These are phyloP conservation scores for Ormosia emarginata DNA, from an alignment of 306 rosid species.

Conservation along the genomic window DNA sequence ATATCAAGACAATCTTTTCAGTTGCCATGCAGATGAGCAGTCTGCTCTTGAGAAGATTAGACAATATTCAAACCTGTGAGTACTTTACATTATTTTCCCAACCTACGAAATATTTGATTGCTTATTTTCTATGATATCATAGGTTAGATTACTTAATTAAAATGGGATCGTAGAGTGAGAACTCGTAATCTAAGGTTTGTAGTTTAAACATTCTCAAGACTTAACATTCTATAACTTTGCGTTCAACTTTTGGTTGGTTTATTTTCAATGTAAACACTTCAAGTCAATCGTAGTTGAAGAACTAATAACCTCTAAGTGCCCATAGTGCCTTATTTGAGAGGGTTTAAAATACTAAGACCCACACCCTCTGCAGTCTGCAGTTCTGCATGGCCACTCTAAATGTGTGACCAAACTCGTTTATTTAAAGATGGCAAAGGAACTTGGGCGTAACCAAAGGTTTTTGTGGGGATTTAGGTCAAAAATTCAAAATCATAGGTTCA, in stretches of 20 bases:
- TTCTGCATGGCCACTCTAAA: background rate
- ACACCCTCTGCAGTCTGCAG: background rate
- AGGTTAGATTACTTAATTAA: background rate
- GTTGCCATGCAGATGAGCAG: slow-evolving; percentile 76
- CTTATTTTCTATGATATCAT: slow-evolving; percentile 2
- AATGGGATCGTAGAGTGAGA: background rate
- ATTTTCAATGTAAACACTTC: background rate
- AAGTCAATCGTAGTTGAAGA: background rate
- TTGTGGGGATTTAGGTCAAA: background rate
- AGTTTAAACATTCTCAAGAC: background rate
- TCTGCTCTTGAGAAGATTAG: slow-evolving; percentile 62
- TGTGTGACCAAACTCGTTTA: background rate
- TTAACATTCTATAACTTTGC: background rate
- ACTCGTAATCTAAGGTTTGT: slow-evolving; percentile 11
- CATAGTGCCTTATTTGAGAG: background rate
- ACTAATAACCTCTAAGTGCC: background rate
- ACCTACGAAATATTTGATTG: slow-evolving; percentile 13
- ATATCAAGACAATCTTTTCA: slow-evolving; percentile 59
- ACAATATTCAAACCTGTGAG: slow-evolving; percentile 68
- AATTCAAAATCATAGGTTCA: background rate
- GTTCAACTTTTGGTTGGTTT: background rate
- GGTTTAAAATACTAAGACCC: background rate
- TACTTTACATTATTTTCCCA: slow-evolving; percentile 18
- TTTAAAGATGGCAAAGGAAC: background rate
- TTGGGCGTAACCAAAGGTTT: background rate